Evolutionary conservation across 805 yeast species (phyloP).

Genomic region (Torulaspora quercuum): DNA sequence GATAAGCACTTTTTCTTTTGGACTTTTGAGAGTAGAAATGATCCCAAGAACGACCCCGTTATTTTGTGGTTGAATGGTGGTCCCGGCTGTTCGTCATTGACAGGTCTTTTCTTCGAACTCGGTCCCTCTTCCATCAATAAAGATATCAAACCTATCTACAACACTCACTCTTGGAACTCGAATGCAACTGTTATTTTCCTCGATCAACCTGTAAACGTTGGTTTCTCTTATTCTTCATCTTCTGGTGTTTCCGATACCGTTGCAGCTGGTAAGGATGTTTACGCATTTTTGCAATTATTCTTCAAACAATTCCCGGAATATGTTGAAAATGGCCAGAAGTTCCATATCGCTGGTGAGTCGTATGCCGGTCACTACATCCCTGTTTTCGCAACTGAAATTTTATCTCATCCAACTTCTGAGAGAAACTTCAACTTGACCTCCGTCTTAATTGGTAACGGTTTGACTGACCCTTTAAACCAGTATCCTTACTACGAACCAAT

Average conservation of each 20-base stretch:
- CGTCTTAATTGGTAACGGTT: slow-evolving; percentile 85
- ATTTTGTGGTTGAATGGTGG: slow-evolving; percentile 93
- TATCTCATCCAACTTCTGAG: slow-evolving; percentile 55
- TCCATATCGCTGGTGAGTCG: slow-evolving; percentile 91
- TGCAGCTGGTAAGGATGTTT: slow-evolving; percentile 81
- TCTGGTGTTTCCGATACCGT: slow-evolving; percentile 64
- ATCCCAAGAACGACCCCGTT: slow-evolving; percentile 81
- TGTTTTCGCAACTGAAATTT: slow-evolving; percentile 75
- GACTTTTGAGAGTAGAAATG: slow-evolving; percentile 86
- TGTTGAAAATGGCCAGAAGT: slow-evolving; percentile 43
- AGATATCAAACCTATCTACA: slow-evolving; percentile 59
- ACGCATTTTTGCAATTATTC: slow-evolving; percentile 73
- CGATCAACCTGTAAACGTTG: slow-evolving; percentile 87
- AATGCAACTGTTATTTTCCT: slow-evolving; percentile 83
- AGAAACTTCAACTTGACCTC: slow-evolving; percentile 65
- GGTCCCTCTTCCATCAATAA: slow-evolving; percentile 72
- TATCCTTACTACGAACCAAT: slow-evolving; percentile 78
- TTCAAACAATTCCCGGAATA: slow-evolving; percentile 68
- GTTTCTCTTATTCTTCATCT: slow-evolving; percentile 65
- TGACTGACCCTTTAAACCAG: slow-evolving; percentile 81
- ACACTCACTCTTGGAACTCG: slow-evolving; percentile 79
- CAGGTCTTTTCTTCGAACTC: slow-evolving; percentile 81
- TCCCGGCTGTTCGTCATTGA: slow-evolving; percentile 88
- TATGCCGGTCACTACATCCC: slow-evolving; percentile 96
- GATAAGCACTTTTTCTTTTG: slow-evolving; percentile 85